Evolutionary conservation across 2,329 filamentous ascomycete species (phyloP).

Genomic region (Clarireedia monteithiana): DNA sequence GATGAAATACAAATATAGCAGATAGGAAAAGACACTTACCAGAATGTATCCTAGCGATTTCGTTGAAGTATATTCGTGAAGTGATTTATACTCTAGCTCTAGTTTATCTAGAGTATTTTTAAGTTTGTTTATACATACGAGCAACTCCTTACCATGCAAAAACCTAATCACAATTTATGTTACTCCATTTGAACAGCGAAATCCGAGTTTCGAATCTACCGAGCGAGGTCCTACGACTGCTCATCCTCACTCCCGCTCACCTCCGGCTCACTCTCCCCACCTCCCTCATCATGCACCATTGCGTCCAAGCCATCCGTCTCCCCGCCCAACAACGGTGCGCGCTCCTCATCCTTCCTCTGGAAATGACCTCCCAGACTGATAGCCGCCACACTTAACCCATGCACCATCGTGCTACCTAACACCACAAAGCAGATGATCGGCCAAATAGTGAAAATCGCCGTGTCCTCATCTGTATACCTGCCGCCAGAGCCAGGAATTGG

Average conservation of each 20-base stretch:
- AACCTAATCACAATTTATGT: no score
- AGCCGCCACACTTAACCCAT: slow-evolving; percentile 43
- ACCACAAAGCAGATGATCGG: slow-evolving; percentile 48
- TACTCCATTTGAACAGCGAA: no score
- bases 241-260: slow-evolving; percentile 18
- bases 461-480: slow-evolving; percentile 16
- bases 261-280: slow-evolving; percentile 29
- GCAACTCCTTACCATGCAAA: no score
- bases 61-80: no score
- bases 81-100: no score
- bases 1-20: no score
- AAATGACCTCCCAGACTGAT: slow-evolving; percentile 43
- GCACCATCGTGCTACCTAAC: slow-evolving; percentile 44
- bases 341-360: slow-evolving; percentile 35
- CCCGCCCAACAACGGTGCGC: slow-evolving; percentile 40
- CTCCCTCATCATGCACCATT: slow-evolving; percentile 39
- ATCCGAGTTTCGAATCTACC: neutral
- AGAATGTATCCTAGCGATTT: no score
- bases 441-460: slow-evolving; percentile 41
- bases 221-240: neutral
- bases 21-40: no score
- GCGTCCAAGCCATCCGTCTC: slow-evolving; percentile 42
- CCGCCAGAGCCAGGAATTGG: slow-evolving; percentile 16
- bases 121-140: no score
- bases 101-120: no score